Evolutionary conservation across 805 yeast genomes (phyloP), one percentile per base, ranked within the genome.

Genomic region (Yamadazyma laniorum): DNA sequence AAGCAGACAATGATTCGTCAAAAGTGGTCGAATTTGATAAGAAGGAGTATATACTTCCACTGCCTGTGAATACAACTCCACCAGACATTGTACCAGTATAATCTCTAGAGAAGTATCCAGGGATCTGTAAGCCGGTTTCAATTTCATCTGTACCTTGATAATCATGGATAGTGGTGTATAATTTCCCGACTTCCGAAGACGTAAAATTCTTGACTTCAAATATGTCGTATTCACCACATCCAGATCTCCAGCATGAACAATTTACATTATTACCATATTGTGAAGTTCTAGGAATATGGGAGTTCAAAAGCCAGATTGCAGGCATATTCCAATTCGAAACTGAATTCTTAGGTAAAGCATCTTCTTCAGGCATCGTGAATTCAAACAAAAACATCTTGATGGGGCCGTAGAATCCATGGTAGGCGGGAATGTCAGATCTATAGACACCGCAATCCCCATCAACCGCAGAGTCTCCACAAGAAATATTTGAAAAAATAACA

Each of bases 171-270:
- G 90, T 81, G 14, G 88, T 70, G 61, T 67, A 80, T 49, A 84
- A 68, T 40, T 79, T 70, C 35, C 58, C 59, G 9, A 43, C 44
- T 32, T 41, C 37, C 15, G 25, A 18, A 12, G 32, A 13, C 13
- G 48, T 48, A 13, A 40, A 37, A 60, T 83, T 83, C 78, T 80
- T 74, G 28, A 79, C 80, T 63, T 84, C 91, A 55, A 83, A 83
- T 48, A 82, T 74, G 60, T 83, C 91, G 49, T 78, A 81, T 59
- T 83, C 89, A 56, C 90, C 89, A 61, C 89, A 81, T 8, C 90
- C 91, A 19, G 82, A 72, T 31, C 74, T 67, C 90, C 90, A 83
- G 52, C 88, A 80, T 5, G 88, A 81, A 59, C 89, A 83, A 54
- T 77, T 78, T 25, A 65, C 63, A 47, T 77, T 77, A 4, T 62